A percentile compares a stretch with the other conserved stretches of the same genome.
phyloP scores from a whole-genome alignment of 805 yeast species.

The Kazachstania martiniae region DNA sequence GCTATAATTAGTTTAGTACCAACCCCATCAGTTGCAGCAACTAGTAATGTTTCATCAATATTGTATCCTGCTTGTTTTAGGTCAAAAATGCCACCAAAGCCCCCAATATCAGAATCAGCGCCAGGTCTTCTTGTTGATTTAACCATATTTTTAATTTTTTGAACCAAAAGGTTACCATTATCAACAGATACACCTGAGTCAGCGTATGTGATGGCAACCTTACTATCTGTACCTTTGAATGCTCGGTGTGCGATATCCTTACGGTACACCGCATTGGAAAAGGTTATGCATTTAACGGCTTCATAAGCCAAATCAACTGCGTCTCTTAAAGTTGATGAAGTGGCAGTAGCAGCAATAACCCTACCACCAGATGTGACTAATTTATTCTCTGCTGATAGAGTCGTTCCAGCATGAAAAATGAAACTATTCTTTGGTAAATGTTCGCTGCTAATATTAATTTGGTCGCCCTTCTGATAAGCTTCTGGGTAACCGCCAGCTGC shows the following conservation, averaged over 20 bases:
- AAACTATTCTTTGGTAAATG: slow-evolving; percentile 35
- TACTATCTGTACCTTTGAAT: slow-evolving; percentile 37
- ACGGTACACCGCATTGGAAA: slow-evolving; percentile 72
- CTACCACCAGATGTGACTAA: slow-evolving; percentile 90
- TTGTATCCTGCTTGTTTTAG: slow-evolving; percentile 75
- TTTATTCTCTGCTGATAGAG: slow-evolving; percentile 36
- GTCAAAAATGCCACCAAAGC: slow-evolving; percentile 96
- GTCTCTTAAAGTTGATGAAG: slow-evolving; percentile 58
- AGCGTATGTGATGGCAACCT: slow-evolving; percentile 62
- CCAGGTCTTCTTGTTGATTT: slow-evolving; percentile 91
- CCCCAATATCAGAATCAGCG: slow-evolving; percentile 96
- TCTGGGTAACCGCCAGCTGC: slow-evolving; percentile 98
- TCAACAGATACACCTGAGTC: slow-evolving; percentile 97
- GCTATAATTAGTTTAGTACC: slow-evolving; percentile 96
- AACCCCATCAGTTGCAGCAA: slow-evolving; percentile 98
- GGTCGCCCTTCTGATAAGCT: slow-evolving; percentile 74
- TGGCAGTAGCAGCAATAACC: slow-evolving; percentile 90
- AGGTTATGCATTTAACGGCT: slow-evolving; percentile 70
- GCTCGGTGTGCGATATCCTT: slow-evolving; percentile 95
- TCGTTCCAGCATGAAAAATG: slow-evolving; percentile 97
- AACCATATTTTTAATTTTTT: slow-evolving; percentile 80
- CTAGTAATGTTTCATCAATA: slow-evolving; percentile 67
- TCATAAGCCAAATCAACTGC: slow-evolving; percentile 80
- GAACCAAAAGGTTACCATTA: slow-evolving; percentile 83
- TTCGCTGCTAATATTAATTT: slow-evolving; percentile 42